Percentiles rank a stretch among this genome's conserved stretches.
Evolutionary conservation across 306 rosid species (phyloP).

Genomic region (Prunus campanulata): DNA sequence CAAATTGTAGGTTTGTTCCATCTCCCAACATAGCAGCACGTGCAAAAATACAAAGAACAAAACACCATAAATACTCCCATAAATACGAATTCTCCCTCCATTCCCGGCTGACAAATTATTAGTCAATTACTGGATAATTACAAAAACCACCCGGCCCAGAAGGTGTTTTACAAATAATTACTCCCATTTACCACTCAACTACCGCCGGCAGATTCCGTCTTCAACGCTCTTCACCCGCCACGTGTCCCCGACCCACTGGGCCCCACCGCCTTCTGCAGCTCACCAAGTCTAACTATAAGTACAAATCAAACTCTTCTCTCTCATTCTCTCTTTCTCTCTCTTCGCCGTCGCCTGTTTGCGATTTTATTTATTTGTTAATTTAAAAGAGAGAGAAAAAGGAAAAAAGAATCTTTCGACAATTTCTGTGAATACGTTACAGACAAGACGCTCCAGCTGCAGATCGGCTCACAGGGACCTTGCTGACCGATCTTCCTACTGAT

Average conservation of each 20-base stretch:
- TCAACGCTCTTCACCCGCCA: conserved; percentile 17
- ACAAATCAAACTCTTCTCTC: background rate
- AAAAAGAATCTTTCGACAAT: background rate
- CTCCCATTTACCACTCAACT: background rate
- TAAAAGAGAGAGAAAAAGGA: background rate
- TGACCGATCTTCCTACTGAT: conserved; percentile 25
- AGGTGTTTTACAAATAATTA: background rate
- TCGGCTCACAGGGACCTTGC: background rate
- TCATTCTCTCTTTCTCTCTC: conserved; percentile 1
- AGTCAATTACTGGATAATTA: background rate
- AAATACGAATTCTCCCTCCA: background rate
- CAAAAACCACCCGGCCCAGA: background rate
- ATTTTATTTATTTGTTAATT: background rate
- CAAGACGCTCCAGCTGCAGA: conserved; percentile 3
- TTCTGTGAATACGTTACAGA: conserved; percentile 8
- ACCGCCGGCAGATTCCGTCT: conserved; percentile 15
- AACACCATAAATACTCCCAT: background rate
- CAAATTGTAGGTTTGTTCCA: background rate
- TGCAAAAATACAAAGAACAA: background rate
- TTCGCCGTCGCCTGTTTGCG: conserved; percentile 33
- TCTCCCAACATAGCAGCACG: background rate
- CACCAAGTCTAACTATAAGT: background rate
- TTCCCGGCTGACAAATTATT: conserved; percentile 16
- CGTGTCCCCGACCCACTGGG: conserved; percentile 6
- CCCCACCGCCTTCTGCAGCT: conserved; percentile 8